Percentiles rank a stretch among this genome's conserved stretches.
These are phyloP conservation scores for Aristolochia californica DNA, from an alignment of 164 flowering plant species.

Conservation along the genomic window DNA sequence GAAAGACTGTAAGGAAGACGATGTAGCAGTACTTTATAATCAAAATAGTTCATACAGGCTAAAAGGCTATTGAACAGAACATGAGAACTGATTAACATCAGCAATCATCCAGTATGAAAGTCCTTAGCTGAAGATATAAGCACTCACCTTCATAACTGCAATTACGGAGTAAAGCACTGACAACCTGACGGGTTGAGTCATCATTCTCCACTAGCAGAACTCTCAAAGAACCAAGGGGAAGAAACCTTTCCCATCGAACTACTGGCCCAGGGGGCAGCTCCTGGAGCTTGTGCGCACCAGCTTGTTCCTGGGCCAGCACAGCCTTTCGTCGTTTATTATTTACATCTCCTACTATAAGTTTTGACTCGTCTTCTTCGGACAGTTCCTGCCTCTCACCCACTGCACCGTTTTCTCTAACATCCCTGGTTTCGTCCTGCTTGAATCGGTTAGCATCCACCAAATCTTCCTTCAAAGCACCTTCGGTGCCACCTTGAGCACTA, in stretches of 20 bases:
- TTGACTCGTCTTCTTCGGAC: conserved; percentile 35
- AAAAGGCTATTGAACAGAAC: no score
- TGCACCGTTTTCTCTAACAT: conserved; percentile 24
- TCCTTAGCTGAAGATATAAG: no score
- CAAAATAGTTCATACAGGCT: no score
- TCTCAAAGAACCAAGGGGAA: conserved; percentile 40
- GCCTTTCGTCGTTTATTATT: conserved; percentile 11
- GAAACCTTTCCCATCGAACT: conserved; percentile 58
- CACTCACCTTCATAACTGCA: conserved; percentile 59
- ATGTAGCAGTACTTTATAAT: no score
- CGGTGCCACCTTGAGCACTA: conserved; percentile 24
- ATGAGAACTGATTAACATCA: no score
- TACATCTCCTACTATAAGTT: conserved; percentile 17
- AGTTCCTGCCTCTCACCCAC: conserved; percentile 35
- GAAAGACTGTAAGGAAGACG: no score
- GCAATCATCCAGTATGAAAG: no score
- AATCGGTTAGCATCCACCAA: conserved; percentile 22
- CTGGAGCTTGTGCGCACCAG: conserved; percentile 22
- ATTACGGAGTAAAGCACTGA: conserved; percentile 51
- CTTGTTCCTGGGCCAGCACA: conserved; percentile 9
- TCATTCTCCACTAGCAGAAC: conserved; percentile 59
- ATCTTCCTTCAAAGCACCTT: conserved; percentile 23
- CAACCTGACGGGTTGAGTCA: conserved; percentile 58
- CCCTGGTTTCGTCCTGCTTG: conserved; percentile 24
- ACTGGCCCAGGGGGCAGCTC: conserved; percentile 38